Conservation (phyloP, 2,329 filamentous ascomycete genomes). For the Diaporthe amygdali region DNA sequence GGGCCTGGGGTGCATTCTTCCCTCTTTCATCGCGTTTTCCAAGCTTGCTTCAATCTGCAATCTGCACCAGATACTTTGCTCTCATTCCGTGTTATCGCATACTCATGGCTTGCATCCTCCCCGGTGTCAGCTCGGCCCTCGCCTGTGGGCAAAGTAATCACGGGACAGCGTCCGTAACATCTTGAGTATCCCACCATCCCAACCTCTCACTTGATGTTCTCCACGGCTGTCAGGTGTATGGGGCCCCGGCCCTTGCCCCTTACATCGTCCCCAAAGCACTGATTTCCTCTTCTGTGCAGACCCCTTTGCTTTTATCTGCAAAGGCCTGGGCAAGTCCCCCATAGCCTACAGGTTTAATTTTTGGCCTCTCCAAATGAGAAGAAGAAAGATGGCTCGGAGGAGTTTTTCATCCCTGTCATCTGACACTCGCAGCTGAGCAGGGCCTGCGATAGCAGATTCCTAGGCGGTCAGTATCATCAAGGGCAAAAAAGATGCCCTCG, state of each 20-base stretch:
- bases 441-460: slow-evolving; percentile 1
- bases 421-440: slow-evolving; percentile 15
- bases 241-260: background rate
- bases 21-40: background rate
- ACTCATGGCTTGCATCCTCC: slow-evolving; percentile 18
- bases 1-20: background rate
- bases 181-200: slow-evolving; percentile 8
- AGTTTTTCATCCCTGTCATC: slow-evolving; percentile 15
- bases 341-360: background rate
- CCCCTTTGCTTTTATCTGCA: slow-evolving; percentile 12
- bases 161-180: background rate
- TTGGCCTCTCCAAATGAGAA: background rate
- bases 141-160: background rate
- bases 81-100: slow-evolving; percentile 7
- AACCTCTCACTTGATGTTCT: background rate
- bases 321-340: background rate
- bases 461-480: background rate
- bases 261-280: slow-evolving; percentile 4
- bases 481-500: background rate
- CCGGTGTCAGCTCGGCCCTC: background rate
- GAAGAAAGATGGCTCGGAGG: background rate
- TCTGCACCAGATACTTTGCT: background rate
- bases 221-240: background rate
- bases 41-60: background rate
- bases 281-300: slow-evolving; percentile 9